Evolutionary conservation across 1,284 basidiomycete genomes (phyloP).

Genomic region (Trichosporon ovoides): DNA sequence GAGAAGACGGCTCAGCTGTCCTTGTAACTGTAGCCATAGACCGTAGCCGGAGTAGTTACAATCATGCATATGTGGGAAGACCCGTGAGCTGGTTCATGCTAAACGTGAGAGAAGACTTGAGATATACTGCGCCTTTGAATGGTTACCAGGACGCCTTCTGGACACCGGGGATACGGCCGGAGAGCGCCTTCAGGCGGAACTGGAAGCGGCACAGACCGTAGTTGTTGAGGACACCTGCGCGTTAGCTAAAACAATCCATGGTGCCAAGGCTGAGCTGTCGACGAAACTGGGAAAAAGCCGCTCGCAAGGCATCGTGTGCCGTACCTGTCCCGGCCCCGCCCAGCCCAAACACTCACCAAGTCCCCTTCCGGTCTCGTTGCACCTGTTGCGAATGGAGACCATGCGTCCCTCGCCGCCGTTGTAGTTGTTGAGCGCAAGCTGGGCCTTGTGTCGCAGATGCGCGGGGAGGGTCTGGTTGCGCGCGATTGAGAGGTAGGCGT

Average conservation of each 20-base stretch:
- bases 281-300: too few species aligned
- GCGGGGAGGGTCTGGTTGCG: conserved; percentile 77
- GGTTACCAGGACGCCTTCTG: conserved; percentile 80
- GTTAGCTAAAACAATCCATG: conserved; percentile 5
- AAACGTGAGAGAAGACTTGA: not conserved
- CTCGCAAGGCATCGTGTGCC: too few species aligned
- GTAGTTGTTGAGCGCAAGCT: conserved; percentile 85
- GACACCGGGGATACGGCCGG: conserved; percentile 76
- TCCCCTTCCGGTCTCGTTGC: conserved; percentile 74
- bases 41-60: not conserved
- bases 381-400: conserved; percentile 80
- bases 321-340: not conserved
- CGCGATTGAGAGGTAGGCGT: conserved; percentile 84
- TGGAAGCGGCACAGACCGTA: conserved; percentile 83
- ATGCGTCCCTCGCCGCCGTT: conserved; percentile 69
- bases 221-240: conserved; percentile 66
- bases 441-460: conserved; percentile 89
- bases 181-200: conserved; percentile 76
- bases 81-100: not conserved
- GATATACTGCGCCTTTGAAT: not conserved
- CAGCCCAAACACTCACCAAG: conserved; percentile 52
- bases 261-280: not conserved
- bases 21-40: not conserved
- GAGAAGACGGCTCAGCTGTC: not conserved
- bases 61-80: conserved; percentile 3